Percentiles rank a stretch among this genome's conserved stretches.
phyloP scores from a whole-genome alignment of 225 moss, liverwort and hornwort genomes.

The Thuidium tamariscinum region DNA sequence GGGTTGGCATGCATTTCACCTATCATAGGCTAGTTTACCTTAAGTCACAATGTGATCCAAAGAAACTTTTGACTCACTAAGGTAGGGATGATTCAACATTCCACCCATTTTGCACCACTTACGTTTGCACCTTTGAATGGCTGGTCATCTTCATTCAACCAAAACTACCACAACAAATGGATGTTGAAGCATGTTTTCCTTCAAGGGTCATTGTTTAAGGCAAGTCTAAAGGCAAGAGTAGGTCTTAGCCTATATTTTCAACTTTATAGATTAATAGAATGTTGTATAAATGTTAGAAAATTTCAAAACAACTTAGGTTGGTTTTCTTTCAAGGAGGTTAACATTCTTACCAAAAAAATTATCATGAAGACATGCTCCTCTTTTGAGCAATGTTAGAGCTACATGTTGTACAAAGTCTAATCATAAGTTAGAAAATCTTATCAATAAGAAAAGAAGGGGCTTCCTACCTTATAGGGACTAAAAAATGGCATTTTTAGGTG shows the following conservation, averaged over 20 bases:
- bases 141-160: not conserved
- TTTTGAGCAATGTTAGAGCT: too few species aligned
- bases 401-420: not conserved
- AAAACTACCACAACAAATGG: not conserved
- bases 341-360: too few species aligned
- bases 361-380: too few species aligned
- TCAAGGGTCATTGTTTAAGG: not conserved
- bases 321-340: not conserved
- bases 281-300: not conserved
- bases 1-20: too few species aligned
- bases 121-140: not conserved
- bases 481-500: not conserved
- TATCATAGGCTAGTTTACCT: too few species aligned
- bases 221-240: not conserved
- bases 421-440: not conserved
- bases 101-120: not conserved
- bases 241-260: not conserved
- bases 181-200: not conserved
- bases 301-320: too few species aligned
- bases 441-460: rapidly evolving
- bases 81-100: not conserved
- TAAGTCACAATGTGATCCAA: not conserved
- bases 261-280: not conserved
- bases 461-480: rapidly evolving
- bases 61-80: not conserved